These are phyloP conservation scores for Citrus sinensis DNA, from an alignment of 345 rosid genomes.

Conservation along the genomic window DNA sequence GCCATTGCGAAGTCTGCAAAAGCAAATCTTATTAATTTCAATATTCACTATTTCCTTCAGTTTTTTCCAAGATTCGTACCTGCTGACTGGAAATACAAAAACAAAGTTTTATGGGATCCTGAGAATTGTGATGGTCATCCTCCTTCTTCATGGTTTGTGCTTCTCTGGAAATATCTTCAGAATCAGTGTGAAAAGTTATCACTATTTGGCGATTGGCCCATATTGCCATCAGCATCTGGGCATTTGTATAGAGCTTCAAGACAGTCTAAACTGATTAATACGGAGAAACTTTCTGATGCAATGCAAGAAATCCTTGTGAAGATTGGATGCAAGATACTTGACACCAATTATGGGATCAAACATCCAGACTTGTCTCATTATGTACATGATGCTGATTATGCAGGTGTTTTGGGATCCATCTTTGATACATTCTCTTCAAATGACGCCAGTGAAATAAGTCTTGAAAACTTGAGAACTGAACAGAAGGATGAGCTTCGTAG, in stretches of 20 bases:
- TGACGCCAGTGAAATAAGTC: slow-evolving; percentile 26
- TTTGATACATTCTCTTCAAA: slow-evolving; percentile 51
- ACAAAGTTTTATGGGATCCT: slow-evolving; percentile 70
- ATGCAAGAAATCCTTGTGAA: slow-evolving; percentile 60
- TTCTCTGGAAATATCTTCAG: slow-evolving; percentile 80
- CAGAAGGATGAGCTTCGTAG: slow-evolving; percentile 77
- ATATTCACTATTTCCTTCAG: slow-evolving; percentile 48
- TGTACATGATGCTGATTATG: slow-evolving; percentile 54
- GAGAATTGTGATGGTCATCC: slow-evolving; percentile 58
- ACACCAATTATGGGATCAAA: slow-evolving; percentile 48
- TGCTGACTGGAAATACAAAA: slow-evolving; percentile 72
- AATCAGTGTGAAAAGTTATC: slow-evolving; percentile 58
- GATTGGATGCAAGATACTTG: slow-evolving; percentile 85
- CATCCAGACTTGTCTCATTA: slow-evolving; percentile 73
- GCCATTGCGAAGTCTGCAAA: slow-evolving; percentile 64
- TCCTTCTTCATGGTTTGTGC: slow-evolving; percentile 72
- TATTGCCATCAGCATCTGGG: slow-evolving; percentile 82
- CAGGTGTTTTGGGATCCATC: slow-evolving; percentile 71
- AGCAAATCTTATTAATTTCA: slow-evolving; percentile 59
- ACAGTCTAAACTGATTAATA: slow-evolving; percentile 69
- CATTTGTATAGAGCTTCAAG: slow-evolving; percentile 64
- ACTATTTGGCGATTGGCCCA: slow-evolving; percentile 85
- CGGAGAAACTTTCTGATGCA: slow-evolving; percentile 54
- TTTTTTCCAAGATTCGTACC: slow-evolving; percentile 79
- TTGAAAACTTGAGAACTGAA: slow-evolving; percentile 47